Conservation (phyloP, 345 rosid genomes). For the Moricandia arvensis region DNA sequence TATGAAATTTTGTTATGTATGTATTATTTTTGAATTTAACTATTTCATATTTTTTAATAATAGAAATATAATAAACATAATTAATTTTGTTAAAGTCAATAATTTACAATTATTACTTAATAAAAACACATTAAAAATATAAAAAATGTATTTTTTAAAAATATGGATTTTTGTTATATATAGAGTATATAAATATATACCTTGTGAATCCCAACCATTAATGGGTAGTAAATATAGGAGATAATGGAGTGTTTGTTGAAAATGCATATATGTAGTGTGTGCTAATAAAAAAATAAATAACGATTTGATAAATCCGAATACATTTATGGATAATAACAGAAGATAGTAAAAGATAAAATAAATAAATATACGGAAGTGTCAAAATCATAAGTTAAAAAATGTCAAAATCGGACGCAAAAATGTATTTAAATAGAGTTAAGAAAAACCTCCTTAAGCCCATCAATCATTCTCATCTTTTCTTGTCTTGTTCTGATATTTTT, state of each 20-base stretch:
- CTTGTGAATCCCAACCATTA: neutral
- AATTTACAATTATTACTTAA: too few relatives aligned
- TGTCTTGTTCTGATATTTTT: neutral
- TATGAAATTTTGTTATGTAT: too few relatives aligned
- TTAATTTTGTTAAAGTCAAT: too few relatives aligned
- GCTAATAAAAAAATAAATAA: neutral
- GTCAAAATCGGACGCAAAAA: slow-evolving; percentile 37
- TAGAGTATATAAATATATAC: neutral
- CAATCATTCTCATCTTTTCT: slow-evolving; percentile 38
- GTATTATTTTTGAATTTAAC: too few relatives aligned
- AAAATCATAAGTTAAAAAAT: slow-evolving; percentile 13
- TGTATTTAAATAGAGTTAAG: slow-evolving; percentile 41
- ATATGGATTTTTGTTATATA: too few relatives aligned
- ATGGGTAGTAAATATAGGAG: neutral
- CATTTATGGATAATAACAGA: slow-evolving; percentile 12
- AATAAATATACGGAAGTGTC: slow-evolving; percentile 19
- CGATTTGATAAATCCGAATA: slow-evolving; percentile 8
- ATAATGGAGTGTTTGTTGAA: neutral
- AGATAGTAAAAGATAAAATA: slow-evolving; percentile 16
- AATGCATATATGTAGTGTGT: neutral
- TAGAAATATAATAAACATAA: too few relatives aligned
- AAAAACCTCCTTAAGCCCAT: slow-evolving; percentile 25
- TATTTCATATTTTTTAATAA: too few relatives aligned
- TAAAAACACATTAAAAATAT: too few relatives aligned
- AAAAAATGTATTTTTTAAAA: too few relatives aligned